phyloP scores from a whole-genome alignment of 345 rosid species.

The Theobroma cacao region DNA sequence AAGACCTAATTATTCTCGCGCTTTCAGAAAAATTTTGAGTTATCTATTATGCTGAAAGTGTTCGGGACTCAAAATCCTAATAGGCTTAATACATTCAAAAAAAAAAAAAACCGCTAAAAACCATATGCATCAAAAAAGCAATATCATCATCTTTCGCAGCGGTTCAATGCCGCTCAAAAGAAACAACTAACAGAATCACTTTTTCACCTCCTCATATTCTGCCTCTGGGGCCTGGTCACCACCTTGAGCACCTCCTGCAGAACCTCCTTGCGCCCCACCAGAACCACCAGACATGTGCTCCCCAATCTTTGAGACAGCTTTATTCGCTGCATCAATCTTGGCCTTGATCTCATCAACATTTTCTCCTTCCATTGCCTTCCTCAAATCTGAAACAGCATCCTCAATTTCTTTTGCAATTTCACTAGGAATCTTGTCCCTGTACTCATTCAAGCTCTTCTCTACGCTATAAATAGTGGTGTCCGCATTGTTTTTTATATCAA shows the following conservation, averaged over 20 bases:
- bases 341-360: conserved; percentile 63
- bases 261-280: conserved; percentile 33
- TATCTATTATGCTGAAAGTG: not conserved
- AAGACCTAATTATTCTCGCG: not conserved
- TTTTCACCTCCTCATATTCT: conserved; percentile 81
- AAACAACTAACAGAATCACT: conserved; percentile 31
- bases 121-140: not conserved
- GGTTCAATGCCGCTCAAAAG: not conserved
- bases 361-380: conserved; percentile 61
- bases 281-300: conserved; percentile 71
- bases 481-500: conserved; percentile 66
- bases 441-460: conserved; percentile 82
- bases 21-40: not conserved
- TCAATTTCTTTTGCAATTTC: conserved; percentile 77
- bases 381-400: conserved; percentile 63
- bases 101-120: not conserved
- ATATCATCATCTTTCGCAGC: not conserved
- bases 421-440: conserved; percentile 72
- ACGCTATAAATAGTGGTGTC: conserved; percentile 83
- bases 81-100: not conserved
- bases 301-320: conserved; percentile 86
- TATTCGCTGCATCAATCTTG: conserved; percentile 75
- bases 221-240: conserved; percentile 79
- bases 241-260: conserved; percentile 59
- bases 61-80: not conserved